Percentiles rank a stretch among this genome's conserved stretches.
Evolutionary conservation across 139 green algal species (phyloP).

Genomic region (Micromonas commoda): DNA sequence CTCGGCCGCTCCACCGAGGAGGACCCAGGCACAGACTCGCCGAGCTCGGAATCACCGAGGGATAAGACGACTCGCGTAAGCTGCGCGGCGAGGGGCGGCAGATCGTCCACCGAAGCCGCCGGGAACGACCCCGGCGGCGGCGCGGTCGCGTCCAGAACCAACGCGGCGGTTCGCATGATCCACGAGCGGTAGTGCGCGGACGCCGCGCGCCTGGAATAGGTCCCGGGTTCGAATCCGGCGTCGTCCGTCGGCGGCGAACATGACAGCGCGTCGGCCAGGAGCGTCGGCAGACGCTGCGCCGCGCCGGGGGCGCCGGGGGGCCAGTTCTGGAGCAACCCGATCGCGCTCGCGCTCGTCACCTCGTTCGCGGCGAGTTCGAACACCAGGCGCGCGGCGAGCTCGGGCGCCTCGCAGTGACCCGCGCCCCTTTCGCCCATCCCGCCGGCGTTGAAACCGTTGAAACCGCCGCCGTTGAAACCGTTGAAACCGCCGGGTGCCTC

Average conservation of each 20-base stretch:
- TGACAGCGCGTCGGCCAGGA: slow-evolving; percentile 1
- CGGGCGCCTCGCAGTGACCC: not conserved
- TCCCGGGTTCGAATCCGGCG: no score
- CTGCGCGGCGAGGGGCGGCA: not conserved
- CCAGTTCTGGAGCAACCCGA: not conserved
- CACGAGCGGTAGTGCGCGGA: slow-evolving; percentile 2
- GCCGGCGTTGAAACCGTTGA: no score
- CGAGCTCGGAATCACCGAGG: no score
- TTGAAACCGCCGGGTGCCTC: no score
- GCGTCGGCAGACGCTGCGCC: not conserved
- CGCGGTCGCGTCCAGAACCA: not conserved
- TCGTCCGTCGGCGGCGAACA: not conserved
- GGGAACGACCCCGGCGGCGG: not conserved
- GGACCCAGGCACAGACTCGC: no score
- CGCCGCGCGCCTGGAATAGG: not conserved
- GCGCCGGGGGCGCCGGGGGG: not conserved
- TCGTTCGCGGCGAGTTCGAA: not conserved
- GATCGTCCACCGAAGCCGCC: not conserved
- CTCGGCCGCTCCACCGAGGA: not conserved
- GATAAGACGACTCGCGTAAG: no score
- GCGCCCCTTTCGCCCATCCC: no score
- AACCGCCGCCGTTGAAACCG: no score
- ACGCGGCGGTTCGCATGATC: not conserved
- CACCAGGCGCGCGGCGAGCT: not conserved
- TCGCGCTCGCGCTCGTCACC: not conserved